Percentiles rank a stretch among this genome's conserved stretches.
These are phyloP conservation scores for Ampelomyces quisqualis DNA, from an alignment of 2,329 filamentous ascomycete species.

Conservation along the genomic window DNA sequence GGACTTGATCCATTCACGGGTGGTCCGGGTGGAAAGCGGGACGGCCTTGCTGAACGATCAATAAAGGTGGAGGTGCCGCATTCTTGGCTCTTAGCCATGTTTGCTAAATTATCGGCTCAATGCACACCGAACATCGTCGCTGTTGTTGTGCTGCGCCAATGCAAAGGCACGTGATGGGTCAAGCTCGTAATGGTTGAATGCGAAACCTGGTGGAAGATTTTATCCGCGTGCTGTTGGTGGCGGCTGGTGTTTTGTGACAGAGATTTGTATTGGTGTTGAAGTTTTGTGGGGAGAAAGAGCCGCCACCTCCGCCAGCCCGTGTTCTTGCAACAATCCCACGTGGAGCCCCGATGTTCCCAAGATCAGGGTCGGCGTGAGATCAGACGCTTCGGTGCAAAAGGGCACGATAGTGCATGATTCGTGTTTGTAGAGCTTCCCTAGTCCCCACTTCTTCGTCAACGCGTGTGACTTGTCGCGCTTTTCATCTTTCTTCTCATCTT, in stretches of 20 bases:
- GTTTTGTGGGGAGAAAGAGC: constrained; percentile 8
- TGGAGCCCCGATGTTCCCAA: constrained; percentile 14
- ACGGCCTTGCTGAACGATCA: constrained; percentile 14
- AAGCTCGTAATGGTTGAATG: too few relatives aligned
- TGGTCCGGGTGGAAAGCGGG: constrained; percentile 22
- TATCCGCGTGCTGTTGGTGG: not conserved
- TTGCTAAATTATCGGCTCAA: constrained; percentile 22
- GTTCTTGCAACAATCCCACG: constrained; percentile 17
- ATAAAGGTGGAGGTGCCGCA: constrained; percentile 25
- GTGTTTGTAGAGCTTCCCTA: not conserved
- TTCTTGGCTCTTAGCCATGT: constrained; percentile 23
- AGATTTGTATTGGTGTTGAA: too few relatives aligned
- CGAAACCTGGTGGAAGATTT: not conserved
- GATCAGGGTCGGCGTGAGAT: constrained; percentile 19
- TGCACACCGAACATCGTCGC: constrained; percentile 18
- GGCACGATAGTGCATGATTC: constrained; percentile 21
- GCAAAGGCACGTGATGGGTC: constrained; percentile 21
- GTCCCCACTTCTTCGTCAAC: constrained; percentile 1
- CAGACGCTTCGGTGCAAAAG: constrained; percentile 25
- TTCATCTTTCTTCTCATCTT: not conserved
- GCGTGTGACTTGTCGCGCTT: constrained; percentile 5
- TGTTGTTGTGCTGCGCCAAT: constrained; percentile 13
- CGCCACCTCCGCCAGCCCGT: constrained; percentile 14
- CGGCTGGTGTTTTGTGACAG: not conserved
- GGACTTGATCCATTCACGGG: too few relatives aligned